Base-by-base conservation (phyloP, 2,329 filamentous ascomycete species). In the Westerdykella aurantiaca region DNA sequence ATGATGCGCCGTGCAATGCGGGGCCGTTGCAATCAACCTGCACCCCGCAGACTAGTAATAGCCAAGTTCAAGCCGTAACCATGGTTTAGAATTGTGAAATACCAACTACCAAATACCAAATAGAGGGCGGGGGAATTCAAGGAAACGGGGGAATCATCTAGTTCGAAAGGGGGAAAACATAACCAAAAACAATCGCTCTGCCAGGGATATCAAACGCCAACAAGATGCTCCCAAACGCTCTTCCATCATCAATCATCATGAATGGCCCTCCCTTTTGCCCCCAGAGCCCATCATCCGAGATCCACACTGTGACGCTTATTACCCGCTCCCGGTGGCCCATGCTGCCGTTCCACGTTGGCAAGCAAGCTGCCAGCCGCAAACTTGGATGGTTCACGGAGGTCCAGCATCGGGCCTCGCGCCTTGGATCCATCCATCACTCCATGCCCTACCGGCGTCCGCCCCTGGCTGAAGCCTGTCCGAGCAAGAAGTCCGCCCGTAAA, bases 291-390 rank as follows among this genome's bases (percentile, higher is more conserved):
- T 43, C 45, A 48, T 31, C 47, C 45, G 35, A 52, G n/a, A 42
- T 52, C 48, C 25, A 44, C 43, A 31, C 45, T 47, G 34, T 56
- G 41, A 53, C 63, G 45, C 57, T 59, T 57, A 44, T 58, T 58
- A 11, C 68, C 52, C 11, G 63, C 66, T 38, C 52, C 59, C n/a
- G 37, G 44, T 1, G 58, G 42, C 23, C 58, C 55, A n/a, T 59
- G 57, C 39, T 57, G 56, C 42, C 55, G 50, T 45, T 58, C 56
- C 14, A 70, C 64, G 44, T 66, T 63, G 39, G 74, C 71, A 12
- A 77, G 67, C 42, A 78, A 64, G 52, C 74, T 78, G 18, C 69
- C 73, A 29, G 68, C 57, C 9, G 66, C 70, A 51, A 75, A 77
- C 48, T 63, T 55, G 33, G 65, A 64, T 39, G 66, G 61, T 23